These are phyloP conservation scores for Agaricus blazei DNA, from an alignment of 768 basidiomycete genomes.

Conservation along the genomic window DNA sequence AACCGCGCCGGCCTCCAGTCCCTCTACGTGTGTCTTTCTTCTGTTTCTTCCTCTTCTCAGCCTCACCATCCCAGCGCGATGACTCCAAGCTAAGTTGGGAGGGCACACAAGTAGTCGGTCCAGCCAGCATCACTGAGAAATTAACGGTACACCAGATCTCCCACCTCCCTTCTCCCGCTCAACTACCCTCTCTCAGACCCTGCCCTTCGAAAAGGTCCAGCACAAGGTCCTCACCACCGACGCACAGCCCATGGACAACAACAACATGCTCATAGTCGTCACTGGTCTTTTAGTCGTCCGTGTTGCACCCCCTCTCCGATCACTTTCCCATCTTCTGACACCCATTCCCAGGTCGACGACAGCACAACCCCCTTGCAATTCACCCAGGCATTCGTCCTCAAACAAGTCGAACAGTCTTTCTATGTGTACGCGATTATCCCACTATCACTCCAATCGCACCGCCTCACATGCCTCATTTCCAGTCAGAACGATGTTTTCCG, in stretches of 20 bases:
- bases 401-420: constrained; percentile 67
- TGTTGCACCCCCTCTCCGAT: constrained; percentile 2
- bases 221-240: constrained; percentile 84
- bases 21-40: constrained; percentile 69
- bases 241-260: constrained; percentile 59
- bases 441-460: neutral
- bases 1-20: constrained; percentile 47
- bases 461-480: neutral
- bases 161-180: too few species aligned
- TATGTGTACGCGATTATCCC: constrained; percentile 64
- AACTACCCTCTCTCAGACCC: constrained; percentile 34
- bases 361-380: constrained; percentile 76
- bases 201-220: constrained; percentile 78
- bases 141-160: constrained; percentile 46
- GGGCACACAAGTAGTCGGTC: constrained; percentile 52
- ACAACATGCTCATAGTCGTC: constrained; percentile 62
- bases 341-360: constrained; percentile 69
- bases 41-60: constrained; percentile 7
- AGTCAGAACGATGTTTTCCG: constrained; percentile 92
- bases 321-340: constrained; percentile 1
- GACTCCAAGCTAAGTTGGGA: constrained; percentile 88
- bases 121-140: constrained; percentile 58
- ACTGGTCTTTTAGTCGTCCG: constrained; percentile 80
- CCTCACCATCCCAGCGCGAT: constrained; percentile 49
- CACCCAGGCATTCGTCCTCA: constrained; percentile 91